Evolutionary conservation across 2,329 filamentous ascomycete species (phyloP).

Genomic region (Talaromyces verruculosus): DNA sequence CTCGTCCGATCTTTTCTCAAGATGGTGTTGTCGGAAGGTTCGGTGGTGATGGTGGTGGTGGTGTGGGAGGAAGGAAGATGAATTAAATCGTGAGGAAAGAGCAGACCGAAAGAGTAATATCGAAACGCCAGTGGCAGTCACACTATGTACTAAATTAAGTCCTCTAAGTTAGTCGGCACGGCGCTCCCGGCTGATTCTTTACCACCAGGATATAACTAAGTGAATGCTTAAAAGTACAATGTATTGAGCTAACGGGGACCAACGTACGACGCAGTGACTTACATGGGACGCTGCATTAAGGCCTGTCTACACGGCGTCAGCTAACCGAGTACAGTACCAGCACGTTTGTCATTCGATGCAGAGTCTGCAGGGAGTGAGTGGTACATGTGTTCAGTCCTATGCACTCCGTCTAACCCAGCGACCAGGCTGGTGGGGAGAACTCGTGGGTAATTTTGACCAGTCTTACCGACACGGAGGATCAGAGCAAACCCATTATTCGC

Average conservation of each 20-base stretch:
- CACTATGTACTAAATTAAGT: neutral
- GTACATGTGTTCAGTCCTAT: neutral
- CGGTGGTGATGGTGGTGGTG: neutral
- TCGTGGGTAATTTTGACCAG: neutral
- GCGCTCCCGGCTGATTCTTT: neutral
- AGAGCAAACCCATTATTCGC: neutral
- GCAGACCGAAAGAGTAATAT: conserved; percentile 16
- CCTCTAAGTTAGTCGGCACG: neutral
- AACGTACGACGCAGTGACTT: neutral
- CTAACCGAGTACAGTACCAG: neutral
- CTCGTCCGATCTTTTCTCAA: neutral
- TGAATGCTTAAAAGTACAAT: neutral
- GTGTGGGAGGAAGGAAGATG: neutral
- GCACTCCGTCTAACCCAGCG: conserved; percentile 1
- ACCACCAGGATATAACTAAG: neutral
- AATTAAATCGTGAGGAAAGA: neutral
- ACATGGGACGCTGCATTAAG: conserved; percentile 4
- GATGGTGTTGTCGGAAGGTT: neutral
- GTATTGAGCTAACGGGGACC: neutral
- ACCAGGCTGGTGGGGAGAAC: conserved; percentile 9
- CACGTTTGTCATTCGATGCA: neutral
- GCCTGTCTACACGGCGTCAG: neutral
- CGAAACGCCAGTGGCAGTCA: neutral
- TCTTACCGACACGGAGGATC: conserved; percentile 9
- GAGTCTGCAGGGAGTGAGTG: neutral